Evolutionary conservation across 805 yeast species (phyloP).

Genomic region (Cyberlindnera lachancei): DNA sequence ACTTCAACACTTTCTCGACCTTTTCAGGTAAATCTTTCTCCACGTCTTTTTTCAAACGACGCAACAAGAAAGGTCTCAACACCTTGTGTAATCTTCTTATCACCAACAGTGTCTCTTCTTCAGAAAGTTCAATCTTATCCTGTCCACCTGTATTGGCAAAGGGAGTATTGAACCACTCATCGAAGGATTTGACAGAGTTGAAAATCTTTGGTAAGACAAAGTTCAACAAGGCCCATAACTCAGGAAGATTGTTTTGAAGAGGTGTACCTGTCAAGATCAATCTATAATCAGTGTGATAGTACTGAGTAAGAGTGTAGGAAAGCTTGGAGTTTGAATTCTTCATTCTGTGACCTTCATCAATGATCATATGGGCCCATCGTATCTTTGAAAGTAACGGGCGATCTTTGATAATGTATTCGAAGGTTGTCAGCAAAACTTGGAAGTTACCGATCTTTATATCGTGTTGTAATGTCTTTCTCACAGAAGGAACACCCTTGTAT

Average conservation of each 20-base stretch:
- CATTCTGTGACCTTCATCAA: constrained; percentile 89
- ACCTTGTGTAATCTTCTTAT: constrained; percentile 84
- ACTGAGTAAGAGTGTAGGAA: constrained; percentile 61
- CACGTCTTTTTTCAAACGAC: constrained; percentile 82
- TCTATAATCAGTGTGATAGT: constrained; percentile 69
- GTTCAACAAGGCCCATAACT: constrained; percentile 77
- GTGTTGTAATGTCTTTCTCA: constrained; percentile 57
- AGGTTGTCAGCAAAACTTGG: constrained; percentile 72
- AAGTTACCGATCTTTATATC: constrained; percentile 64
- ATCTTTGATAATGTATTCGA: constrained; percentile 75
- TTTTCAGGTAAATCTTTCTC: constrained; percentile 82
- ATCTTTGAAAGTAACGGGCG: constrained; percentile 61
- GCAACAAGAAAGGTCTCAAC: constrained; percentile 71
- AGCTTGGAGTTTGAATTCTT: constrained; percentile 71
- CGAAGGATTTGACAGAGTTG: constrained; percentile 79
- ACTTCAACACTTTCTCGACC: constrained; percentile 74
- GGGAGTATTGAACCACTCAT: constrained; percentile 87
- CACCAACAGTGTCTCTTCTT: constrained; percentile 77
- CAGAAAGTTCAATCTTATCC: constrained; percentile 72
- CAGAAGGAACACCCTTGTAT: constrained; percentile 71
- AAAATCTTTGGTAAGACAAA: constrained; percentile 79
- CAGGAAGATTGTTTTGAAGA: constrained; percentile 76
- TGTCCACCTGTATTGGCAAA: constrained; percentile 80
- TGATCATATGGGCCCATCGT: constrained; percentile 80
- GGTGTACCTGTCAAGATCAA: constrained; percentile 86